Percentiles rank a stretch among this genome's conserved stretches.
Conservation (phyloP, 768 basidiomycete genomes). For the Psilocybe cyanescens region DNA sequence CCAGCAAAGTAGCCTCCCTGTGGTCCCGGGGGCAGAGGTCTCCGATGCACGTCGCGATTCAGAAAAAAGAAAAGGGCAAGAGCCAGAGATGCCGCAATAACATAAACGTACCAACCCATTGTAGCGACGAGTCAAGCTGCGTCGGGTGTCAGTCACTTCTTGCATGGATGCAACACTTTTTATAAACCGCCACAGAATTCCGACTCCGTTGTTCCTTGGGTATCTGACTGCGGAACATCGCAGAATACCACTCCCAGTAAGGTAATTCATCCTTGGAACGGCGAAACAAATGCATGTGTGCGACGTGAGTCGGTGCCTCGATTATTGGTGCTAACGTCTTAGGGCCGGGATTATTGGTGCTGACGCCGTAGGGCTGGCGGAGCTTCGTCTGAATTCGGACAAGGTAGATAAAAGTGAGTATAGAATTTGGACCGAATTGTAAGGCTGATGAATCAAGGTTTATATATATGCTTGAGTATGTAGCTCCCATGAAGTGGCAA, state of each 20-base stretch:
- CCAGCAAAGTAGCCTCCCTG: conserved; percentile 16
- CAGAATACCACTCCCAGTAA: background rate
- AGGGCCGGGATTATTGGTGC: too few species aligned
- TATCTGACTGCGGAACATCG: background rate
- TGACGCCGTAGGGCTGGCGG: too few species aligned
- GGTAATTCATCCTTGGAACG: background rate
- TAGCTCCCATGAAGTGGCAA: too few species aligned
- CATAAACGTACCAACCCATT: background rate
- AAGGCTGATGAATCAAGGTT: too few species aligned
- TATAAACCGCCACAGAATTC: background rate
- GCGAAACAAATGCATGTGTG: background rate
- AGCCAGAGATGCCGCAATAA: background rate
- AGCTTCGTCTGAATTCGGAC: too few species aligned
- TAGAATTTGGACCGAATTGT: too few species aligned
- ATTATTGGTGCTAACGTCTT: too few species aligned
- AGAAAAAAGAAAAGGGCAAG: background rate
- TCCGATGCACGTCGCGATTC: background rate
- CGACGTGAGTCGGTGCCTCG: background rate
- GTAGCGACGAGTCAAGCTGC: background rate
- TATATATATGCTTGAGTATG: too few species aligned
- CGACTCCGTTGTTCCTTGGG: background rate
- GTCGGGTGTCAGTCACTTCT: background rate
- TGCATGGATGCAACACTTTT: background rate
- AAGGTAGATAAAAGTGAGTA: too few species aligned
- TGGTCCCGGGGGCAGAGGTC: conserved; percentile 20